phyloP scores from a whole-genome alignment of 371 early-diverging fungal genomes.

The Saksenaea oblongispora region DNA sequence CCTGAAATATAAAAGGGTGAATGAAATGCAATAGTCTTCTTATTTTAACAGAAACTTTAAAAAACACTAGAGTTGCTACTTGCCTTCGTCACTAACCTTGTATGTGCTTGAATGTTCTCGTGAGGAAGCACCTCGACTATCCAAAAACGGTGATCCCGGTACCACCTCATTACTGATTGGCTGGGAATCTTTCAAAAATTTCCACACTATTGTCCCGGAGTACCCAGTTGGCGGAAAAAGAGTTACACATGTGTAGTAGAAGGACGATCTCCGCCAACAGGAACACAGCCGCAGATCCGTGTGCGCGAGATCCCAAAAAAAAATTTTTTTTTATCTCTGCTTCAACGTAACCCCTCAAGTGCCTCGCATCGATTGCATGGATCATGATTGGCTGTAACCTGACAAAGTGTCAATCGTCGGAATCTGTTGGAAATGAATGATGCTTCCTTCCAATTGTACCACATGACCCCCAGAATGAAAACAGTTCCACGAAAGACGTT shows the following conservation, averaged over 20 bases:
- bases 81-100: background rate
- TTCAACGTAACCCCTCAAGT: too few relatives aligned
- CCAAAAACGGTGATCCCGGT: background rate
- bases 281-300: background rate
- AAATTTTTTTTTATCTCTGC: background rate
- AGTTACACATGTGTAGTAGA: background rate
- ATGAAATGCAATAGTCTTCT: background rate
- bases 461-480: too few relatives aligned
- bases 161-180: background rate
- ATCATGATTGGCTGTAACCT: too few relatives aligned
- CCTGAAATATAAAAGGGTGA: background rate
- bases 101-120: background rate
- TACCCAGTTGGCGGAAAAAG: background rate
- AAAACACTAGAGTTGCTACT: background rate
- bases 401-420: too few relatives aligned
- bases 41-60: background rate
- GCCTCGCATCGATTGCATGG: too few relatives aligned
- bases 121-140: background rate
- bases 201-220: background rate
- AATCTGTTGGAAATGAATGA: too few relatives aligned
- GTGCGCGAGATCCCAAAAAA: background rate
- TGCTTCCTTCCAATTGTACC: too few relatives aligned
- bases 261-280: slow-evolving; percentile 1
- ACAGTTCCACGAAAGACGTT: too few relatives aligned
- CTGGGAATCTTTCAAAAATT: background rate